Evolutionary conservation across 2,329 filamentous ascomycete genomes (phyloP).

Genomic region (Botrytis fragariae): DNA sequence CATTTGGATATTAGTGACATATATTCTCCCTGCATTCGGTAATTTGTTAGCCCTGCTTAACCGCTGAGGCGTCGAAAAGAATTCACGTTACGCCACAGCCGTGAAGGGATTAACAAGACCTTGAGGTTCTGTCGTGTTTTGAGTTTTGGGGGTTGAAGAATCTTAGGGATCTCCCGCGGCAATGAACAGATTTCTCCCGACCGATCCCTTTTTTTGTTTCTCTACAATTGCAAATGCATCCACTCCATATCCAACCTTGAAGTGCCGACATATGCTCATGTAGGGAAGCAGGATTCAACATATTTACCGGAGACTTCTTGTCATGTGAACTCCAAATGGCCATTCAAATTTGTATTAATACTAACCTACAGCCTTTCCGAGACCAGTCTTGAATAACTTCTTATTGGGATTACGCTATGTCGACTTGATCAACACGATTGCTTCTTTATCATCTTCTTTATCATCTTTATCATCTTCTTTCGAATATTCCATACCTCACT

Average conservation of each 20-base stretch:
- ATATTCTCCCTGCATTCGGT: background rate
- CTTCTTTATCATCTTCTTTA: background rate
- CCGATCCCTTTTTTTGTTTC: background rate
- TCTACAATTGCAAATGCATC: background rate
- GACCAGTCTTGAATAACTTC: background rate
- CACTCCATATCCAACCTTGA: background rate
- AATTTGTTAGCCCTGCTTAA: background rate
- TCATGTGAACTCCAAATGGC: background rate
- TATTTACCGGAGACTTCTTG: background rate
- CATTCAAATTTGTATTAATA: background rate
- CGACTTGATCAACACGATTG: background rate
- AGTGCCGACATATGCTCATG: conserved; percentile 1
- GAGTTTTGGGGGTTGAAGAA: background rate
- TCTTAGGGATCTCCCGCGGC: background rate
- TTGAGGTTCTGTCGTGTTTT: conserved; percentile 3
- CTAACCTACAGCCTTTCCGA: background rate
- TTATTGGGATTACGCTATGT: too few species aligned
- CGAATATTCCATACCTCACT: background rate
- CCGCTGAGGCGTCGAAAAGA: background rate
- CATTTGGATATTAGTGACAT: background rate
- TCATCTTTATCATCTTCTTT: background rate
- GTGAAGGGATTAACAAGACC: background rate
- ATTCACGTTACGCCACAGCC: background rate
- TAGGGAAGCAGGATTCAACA: background rate
- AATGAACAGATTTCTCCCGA: background rate